Evolutionary conservation across 345 rosid species (phyloP), one percentile per base, ranked within the genome.

Genomic region (Arabidopsis arenosa): DNA sequence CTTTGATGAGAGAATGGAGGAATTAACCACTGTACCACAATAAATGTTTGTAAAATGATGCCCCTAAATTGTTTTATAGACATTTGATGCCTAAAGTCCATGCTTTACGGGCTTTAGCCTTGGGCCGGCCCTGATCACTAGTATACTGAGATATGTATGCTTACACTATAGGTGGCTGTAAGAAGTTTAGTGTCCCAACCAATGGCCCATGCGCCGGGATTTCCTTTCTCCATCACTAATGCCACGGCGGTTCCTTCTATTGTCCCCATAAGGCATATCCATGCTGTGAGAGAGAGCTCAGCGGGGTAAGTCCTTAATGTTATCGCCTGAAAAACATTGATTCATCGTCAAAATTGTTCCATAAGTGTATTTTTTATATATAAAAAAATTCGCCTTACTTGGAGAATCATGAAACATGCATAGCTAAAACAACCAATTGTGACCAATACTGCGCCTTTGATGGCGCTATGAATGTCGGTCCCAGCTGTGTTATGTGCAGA

Each of bases 191-290:
- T 83, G 76, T 95, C 97, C 97, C 89, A 90, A 49, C 79, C 70
- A 12, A 92, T 77, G 47, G 83, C 63, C 99, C 99, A 95, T 3
- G 72, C 82, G 0, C 77, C 33, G 0, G 82, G 21, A 12, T 90
- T 85, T 57, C 91, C 91, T 62, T 80, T 84, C 76, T 95, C 99
- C 91, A 86, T 86, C 5, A 92, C 66, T 17, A 92, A 67, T 0
- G 97, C 97, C 1, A 80, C 85, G 1, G 66, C 68, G 0, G 89
- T 53, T 33, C 90, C 89, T 76, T 86, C 90, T 6, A 83, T 61
- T 4, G 97, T 95, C 8, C 93, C 99, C 75, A 95, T 59, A 30
- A 86, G 70, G 52, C 93, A 90, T 61, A 95, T 86, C 97, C 91
- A 92, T 17, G 80, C 91, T 0, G 97, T 89, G 5, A 95, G 91